Conservation (phyloP, 2,329 filamentous ascomycete species). For the Pleurostoma richardsiae region DNA sequence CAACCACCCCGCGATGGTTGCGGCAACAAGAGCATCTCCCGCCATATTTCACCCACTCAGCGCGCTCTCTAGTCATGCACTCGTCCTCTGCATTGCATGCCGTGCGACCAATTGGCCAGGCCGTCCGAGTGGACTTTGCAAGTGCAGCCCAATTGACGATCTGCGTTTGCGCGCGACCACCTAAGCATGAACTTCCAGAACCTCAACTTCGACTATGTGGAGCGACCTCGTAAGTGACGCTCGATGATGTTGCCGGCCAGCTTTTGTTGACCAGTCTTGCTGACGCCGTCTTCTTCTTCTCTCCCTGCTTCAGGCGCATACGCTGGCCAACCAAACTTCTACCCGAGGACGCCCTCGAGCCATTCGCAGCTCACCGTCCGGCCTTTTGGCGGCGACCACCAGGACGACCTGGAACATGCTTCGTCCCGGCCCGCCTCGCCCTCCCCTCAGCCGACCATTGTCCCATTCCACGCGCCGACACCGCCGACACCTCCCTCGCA, state of each 20-base stretch:
- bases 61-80: background rate
- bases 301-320: slow-evolving; percentile 2
- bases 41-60: background rate
- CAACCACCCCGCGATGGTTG: no score
- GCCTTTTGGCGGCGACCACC: slow-evolving; percentile 10
- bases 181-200: slow-evolving; percentile 15
- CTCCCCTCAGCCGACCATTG: slow-evolving; percentile 27
- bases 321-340: slow-evolving; percentile 1
- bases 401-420: slow-evolving; percentile 13
- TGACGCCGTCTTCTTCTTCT: background rate
- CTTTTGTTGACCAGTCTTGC: slow-evolving; percentile 6
- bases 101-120: background rate
- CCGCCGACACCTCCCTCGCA: slow-evolving; percentile 25
- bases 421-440: slow-evolving; percentile 18
- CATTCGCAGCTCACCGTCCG: slow-evolving; percentile 12
- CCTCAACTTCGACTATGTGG: slow-evolving; percentile 13
- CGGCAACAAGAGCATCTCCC: background rate
- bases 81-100: background rate
- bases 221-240: slow-evolving; percentile 13
- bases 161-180: slow-evolving; percentile 3
- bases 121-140: background rate
- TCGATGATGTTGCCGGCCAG: slow-evolving; percentile 4
- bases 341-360: slow-evolving; percentile 14
- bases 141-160: background rate
- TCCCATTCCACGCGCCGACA: slow-evolving; percentile 28